Evolutionary conservation across 495 filamentous ascomycete species (phyloP), one percentile per base, ranked within the genome.

Genomic region (Halenospora varia): DNA sequence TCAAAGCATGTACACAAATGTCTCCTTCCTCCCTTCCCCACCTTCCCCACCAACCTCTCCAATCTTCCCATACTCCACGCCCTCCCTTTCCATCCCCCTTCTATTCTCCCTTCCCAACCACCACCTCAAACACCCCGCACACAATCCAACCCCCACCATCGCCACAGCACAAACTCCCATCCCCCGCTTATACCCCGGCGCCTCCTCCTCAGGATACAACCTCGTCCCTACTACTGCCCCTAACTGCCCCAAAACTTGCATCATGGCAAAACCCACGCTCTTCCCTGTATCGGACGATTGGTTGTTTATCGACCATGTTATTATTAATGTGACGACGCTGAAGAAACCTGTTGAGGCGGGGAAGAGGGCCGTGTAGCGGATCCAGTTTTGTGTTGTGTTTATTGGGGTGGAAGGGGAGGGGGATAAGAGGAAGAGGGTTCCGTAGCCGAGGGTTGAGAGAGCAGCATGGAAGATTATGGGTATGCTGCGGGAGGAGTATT

Each of bases 261-360:
- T 69, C 46, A 92, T 70, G 26, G 86, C 82, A 56, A 92, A 89
- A 19, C 86, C 86, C n/a, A 77, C 79, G n/a, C 89, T 87, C 29
- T 82, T 76, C 11, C 79, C 73, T 2, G 75, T 79, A 60, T 84
- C 82, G 0, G 75, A 82, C 51, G 80, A 75, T 66, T 88, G 82
- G 64, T 91, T 91, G 58, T 89, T 90, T 50, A 88, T 68, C 51
- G 80, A 83, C 89, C 88, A 92, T 8, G 87, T 82, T 39, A 93
- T 78, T 26, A 88, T 84, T 42, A 92, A 77, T 2, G 85, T 85
- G 48, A 92, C 85, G 18, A 80, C 80, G 18, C 79, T 78, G 61
- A 91, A 90, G 47, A 89, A 82, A 10, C 88, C 87, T 10, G 80
- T 75, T 1, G 86, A 83, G 10, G 88, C 86, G 2, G 89, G 77